Evolutionary conservation across 164 flowering plant genomes (phyloP).

Genomic region (Sedum album): DNA sequence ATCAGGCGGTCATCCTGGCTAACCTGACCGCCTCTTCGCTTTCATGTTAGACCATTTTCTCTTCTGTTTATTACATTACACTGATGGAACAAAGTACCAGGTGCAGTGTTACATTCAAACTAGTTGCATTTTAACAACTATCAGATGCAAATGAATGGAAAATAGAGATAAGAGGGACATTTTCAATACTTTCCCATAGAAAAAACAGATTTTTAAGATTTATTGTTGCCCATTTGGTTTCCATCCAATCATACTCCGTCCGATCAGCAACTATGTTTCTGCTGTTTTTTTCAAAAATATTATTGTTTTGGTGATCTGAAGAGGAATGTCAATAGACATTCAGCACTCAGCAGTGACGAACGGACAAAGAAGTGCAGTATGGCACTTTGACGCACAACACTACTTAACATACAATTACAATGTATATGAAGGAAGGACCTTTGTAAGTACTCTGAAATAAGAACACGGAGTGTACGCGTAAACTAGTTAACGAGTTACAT

Average conservation of each 20-base stretch:
- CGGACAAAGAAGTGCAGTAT: too few relatives aligned
- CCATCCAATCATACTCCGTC: background rate
- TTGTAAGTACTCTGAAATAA: background rate
- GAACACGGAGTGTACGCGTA: background rate
- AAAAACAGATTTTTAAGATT: background rate
- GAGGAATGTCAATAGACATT: too few relatives aligned
- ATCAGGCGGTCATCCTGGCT: conserved; percentile 5
- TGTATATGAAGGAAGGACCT: too few relatives aligned
- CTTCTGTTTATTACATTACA: background rate
- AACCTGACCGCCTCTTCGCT: conserved; percentile 4
- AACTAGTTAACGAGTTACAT: too few relatives aligned
- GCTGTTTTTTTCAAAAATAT: background rate
- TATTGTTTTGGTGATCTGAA: background rate
- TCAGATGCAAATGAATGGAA: background rate
- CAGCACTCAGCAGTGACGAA: too few relatives aligned
- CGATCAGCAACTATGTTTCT: background rate
- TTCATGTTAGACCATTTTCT: conserved; percentile 2
- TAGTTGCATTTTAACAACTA: background rate
- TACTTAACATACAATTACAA: too few relatives aligned
- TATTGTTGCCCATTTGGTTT: background rate
- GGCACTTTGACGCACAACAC: too few relatives aligned
- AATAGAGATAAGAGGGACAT: background rate
- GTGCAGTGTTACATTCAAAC: background rate
- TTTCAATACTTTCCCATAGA: background rate
- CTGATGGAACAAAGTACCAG: background rate